Evolutionary conservation across 1,284 basidiomycete species (phyloP).

Genomic region (Schizophyllum commune): DNA sequence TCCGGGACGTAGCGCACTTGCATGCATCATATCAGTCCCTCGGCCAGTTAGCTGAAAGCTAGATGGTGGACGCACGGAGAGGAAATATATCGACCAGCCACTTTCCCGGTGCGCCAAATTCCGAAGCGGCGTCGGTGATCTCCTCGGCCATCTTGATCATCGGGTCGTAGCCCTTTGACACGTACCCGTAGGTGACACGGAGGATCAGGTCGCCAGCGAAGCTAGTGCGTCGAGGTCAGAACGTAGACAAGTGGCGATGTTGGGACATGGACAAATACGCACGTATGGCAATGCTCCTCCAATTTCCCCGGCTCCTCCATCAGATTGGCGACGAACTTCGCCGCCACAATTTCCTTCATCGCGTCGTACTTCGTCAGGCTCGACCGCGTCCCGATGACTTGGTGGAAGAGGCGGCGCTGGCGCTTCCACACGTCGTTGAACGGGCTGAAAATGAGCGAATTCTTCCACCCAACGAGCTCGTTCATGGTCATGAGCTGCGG

Average conservation of each 20-base stretch:
- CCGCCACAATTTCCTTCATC: not conserved
- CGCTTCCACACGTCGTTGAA: not conserved
- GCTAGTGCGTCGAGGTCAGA: not conserved
- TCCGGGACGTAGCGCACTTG: not conserved
- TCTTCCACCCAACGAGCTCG: not conserved
- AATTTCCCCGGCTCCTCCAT: not conserved
- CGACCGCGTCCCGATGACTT: not conserved
- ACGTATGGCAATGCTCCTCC: not conserved
- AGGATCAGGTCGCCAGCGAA: not conserved
- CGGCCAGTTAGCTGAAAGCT: not conserved
- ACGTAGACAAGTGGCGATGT: not conserved
- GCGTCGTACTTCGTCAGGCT: not conserved
- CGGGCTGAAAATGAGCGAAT: not conserved
- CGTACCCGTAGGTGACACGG: not conserved
- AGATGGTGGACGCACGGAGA: not conserved
- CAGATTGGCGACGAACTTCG: not conserved
- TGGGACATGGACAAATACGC: not conserved
- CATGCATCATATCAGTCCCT: not conserved
- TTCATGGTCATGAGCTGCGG: slow-evolving; percentile 12
- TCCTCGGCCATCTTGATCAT: not conserved
- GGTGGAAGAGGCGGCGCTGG: not conserved
- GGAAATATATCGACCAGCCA: not conserved
- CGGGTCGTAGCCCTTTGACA: not conserved
- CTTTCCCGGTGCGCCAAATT: not conserved
- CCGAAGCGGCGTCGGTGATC: not conserved